Evolutionary conservation across 352 stramenopile genomes (phyloP), one percentile per base, ranked within the genome.

Genomic region (Pythium guiyangense): DNA sequence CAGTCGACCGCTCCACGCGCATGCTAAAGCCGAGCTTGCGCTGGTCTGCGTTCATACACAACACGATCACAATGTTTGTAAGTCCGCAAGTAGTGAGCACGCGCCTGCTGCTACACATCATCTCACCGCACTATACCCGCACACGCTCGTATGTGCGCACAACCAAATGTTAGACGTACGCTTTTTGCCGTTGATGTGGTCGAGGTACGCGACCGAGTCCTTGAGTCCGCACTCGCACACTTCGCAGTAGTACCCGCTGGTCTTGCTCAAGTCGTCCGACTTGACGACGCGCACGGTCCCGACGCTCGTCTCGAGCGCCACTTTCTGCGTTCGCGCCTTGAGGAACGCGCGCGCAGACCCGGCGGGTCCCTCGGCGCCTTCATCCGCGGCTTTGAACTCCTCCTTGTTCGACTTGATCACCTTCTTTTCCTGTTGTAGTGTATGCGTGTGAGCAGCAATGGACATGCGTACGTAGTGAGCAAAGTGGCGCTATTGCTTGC

Each of bases 171-270:
- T 10, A 22, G 20, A 86, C 83, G 55, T 58, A 97, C 88, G 92
- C 63, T 94, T 93, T 81, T 97, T 97, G 62, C 92, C 92, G 67
- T 98, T 98, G 71, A 98, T 96, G 62, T 98, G 92, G 70, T 97
- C 92, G 48, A 98, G 69, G 57, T 97, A 98, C 56, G 88, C 89
- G 47, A 96, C 83, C 49, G 86, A 97, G 64, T 98, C 92, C 70
- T 97, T 97, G 39, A 97, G 71, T 4, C 83, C 76, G 61, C 76
- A 88, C 57, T 97, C 92, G 56, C 92, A 98, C 25, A 97, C 88
- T 59, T 97, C 92, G 56, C 92, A 98, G 60, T 82, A 97, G 69
- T 94, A 98, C 2, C 90, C 92, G 25, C 86, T 88, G 54, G 51
- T 76, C 57, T 90, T 87, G 57, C 70, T 85, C 18, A 81, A 61